phyloP scores from a whole-genome alignment of 345 rosid species.

The Firmiana major region DNA sequence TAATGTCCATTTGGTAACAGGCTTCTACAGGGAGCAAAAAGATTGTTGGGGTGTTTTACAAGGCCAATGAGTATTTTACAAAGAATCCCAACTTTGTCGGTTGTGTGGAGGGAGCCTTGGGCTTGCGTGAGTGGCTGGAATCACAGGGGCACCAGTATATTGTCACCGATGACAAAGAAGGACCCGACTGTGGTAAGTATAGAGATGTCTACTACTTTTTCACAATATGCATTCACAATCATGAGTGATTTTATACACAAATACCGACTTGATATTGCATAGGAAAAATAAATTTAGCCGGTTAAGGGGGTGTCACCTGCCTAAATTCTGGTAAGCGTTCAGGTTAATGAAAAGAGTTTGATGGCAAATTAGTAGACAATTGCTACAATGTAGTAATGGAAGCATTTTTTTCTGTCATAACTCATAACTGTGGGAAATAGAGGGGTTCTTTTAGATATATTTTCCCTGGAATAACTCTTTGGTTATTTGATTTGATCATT shows the following conservation, averaged over 20 bases:
- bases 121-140: slow-evolving; percentile 75
- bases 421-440: background rate
- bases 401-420: background rate
- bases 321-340: background rate
- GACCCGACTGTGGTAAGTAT: slow-evolving; percentile 59
- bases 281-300: background rate
- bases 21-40: slow-evolving; percentile 77
- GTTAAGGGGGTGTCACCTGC: background rate
- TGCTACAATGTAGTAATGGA: background rate
- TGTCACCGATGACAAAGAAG: slow-evolving; percentile 93
- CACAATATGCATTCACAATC: background rate
- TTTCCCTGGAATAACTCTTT: background rate
- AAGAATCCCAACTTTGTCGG: slow-evolving; percentile 80
- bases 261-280: background rate
- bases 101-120: slow-evolving; percentile 70
- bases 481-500: background rate
- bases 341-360: background rate
- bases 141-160: slow-evolving; percentile 84
- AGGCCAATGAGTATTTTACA: slow-evolving; percentile 72
- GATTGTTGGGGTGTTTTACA: slow-evolving; percentile 96
- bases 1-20: slow-evolving; percentile 29
- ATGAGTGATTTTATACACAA: background rate
- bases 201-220: background rate
- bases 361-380: background rate
- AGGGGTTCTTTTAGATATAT: background rate